Percentiles rank a stretch among this genome's conserved stretches.
Evolutionary conservation across 345 rosid genomes (phyloP).

Genomic region (Angophora floribunda): DNA sequence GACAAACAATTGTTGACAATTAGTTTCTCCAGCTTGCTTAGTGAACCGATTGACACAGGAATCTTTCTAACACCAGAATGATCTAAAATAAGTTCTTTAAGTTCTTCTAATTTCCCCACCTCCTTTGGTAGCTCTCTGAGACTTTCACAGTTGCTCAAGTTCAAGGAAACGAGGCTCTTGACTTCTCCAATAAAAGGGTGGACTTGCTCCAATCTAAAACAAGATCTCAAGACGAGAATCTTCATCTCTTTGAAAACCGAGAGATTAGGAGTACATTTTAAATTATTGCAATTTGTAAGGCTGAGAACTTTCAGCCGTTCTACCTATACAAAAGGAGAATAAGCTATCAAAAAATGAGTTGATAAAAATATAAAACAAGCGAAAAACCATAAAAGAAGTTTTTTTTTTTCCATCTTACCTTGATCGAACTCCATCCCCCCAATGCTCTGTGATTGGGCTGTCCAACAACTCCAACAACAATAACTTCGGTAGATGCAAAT

Average conservation of each 20-base stretch:
- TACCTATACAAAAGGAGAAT: neutral
- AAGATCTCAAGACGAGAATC: rapidly evolving
- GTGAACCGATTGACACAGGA: too few relatives aligned
- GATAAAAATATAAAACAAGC: neutral
- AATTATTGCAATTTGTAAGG: neutral
- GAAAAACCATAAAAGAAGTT: neutral
- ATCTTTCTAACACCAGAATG: too few relatives aligned
- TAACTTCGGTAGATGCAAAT: neutral
- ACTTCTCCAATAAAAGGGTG: too few relatives aligned
- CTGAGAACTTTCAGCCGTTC: neutral
- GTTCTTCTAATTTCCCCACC: too few relatives aligned
- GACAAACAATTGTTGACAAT: too few relatives aligned
- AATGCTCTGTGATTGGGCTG: rapidly evolving
- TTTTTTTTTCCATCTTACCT: neutral
- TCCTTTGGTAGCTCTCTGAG: too few relatives aligned
- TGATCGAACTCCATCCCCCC: neutral
- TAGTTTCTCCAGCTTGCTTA: too few relatives aligned
- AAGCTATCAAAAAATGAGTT: neutral
- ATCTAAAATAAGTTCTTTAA: too few relatives aligned
- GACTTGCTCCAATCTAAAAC: too few relatives aligned
- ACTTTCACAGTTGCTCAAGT: too few relatives aligned
- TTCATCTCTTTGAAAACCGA: neutral
- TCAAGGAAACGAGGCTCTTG: too few relatives aligned
- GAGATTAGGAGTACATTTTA: neutral
- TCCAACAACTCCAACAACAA: too few relatives aligned